Evolutionary conservation across 2,329 filamentous ascomycete genomes (phyloP), one percentile per base, ranked within the genome.

Genomic region (Fusarium staphyleae): DNA sequence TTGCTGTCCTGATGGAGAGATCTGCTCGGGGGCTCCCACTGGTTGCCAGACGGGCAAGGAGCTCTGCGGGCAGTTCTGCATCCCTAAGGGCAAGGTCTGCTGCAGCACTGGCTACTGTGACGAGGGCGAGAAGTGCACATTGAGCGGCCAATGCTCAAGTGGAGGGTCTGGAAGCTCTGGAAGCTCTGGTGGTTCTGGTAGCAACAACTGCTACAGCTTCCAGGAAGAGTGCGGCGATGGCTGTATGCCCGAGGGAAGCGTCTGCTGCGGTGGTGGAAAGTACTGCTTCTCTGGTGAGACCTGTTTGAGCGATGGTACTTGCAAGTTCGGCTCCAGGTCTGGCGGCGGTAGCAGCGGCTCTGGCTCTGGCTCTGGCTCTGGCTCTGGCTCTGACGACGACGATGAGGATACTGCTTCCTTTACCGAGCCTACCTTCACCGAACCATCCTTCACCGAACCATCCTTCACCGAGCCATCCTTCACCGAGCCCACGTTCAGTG

Each of bases 1-100:
- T n/a, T 75, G 72, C 62, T 75, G 72, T 42, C 52, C 57, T 11
- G 44, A 57, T n/a, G 73, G 73, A 42, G 51, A 69, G 43, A 49
- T 65, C 15, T 75, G 72, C 60, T 53, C 61, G 4, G 70, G 71
- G n/a, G n/a, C 48, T 11, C 62, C 68, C 8, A 48, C 57, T 2
- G 66, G 63, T 13, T 72, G 70, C n/a, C 37, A 40, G 7, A 13
- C 56, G 0, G 70, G 63, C 33, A 61, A 69, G 29, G 61, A 54
- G 5, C 46, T 59, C 10, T 74, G 72, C 46, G 62, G 61, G 22
- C 33, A 44, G 32, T 67, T 49, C n/a, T 74, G 72, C 50, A 70
- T 74, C 36, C 72, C 73, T 1, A 46, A 57, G 3, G 67, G 63
- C 14, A 55, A 58, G 28, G 69, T 69, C 4, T 74, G 72, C 60